These are phyloP conservation scores for Trichoderma sp. DNA, from an alignment of 2,329 filamentous ascomycete genomes.

Conservation along the genomic window DNA sequence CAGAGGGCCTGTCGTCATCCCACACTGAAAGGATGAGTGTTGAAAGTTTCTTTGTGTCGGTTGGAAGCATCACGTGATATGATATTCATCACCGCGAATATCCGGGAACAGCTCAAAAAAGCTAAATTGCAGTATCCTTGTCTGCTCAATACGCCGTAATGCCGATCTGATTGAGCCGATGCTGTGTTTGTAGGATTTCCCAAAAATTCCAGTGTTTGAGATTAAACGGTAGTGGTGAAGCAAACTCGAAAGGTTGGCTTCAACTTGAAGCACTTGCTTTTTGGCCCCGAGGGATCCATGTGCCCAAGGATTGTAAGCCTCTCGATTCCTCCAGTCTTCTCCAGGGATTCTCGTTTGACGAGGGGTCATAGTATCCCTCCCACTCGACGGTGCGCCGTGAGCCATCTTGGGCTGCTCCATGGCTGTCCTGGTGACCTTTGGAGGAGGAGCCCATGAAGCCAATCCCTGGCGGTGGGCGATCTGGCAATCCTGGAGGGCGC, in stretches of 20 bases:
- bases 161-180: neutral
- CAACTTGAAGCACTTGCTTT: neutral
- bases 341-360: slow-evolving; percentile 73
- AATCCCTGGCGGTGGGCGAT: slow-evolving; percentile 29
- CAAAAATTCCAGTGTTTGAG: neutral
- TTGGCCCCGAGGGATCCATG: slow-evolving; percentile 39
- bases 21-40: neutral
- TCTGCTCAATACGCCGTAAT: neutral
- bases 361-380: slow-evolving; percentile 65
- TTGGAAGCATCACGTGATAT: slow-evolving; percentile 1
- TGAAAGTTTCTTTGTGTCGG: neutral
- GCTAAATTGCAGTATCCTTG: neutral
- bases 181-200: neutral
- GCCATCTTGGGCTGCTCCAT: slow-evolving; percentile 6
- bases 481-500: slow-evolving; percentile 34
- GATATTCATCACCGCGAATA: neutral
- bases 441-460: slow-evolving; percentile 17
- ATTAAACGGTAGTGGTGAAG: neutral
- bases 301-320: slow-evolving; percentile 43
- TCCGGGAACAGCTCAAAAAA: neutral
- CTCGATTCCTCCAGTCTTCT: slow-evolving; percentile 49
- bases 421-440: slow-evolving; percentile 4
- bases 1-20: neutral
- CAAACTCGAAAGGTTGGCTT: neutral
- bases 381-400: slow-evolving; percentile 49